Evolutionary conservation across 352 stramenopile species (phyloP).

Genomic region (Pythium grandisporangium): DNA sequence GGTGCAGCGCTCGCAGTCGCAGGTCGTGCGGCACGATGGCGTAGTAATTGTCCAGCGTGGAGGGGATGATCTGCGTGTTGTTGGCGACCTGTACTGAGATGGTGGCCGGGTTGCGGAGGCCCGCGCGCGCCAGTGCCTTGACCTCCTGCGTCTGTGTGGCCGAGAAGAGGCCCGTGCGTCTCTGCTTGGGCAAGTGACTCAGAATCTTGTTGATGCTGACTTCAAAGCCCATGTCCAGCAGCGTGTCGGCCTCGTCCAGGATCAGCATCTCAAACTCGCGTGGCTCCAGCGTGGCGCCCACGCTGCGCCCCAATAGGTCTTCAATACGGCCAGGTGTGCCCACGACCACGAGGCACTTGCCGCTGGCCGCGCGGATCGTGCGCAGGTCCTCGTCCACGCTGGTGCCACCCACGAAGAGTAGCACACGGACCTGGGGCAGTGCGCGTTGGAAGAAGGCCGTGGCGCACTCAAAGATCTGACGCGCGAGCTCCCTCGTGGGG

Average conservation of each 20-base stretch:
- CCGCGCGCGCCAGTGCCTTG: conserved; percentile 91
- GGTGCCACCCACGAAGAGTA: conserved; percentile 89
- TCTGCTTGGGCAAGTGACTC: conserved; percentile 93
- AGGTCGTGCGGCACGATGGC: conserved; percentile 90
- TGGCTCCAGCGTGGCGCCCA: conserved; percentile 70
- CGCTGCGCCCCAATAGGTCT: conserved; percentile 84
- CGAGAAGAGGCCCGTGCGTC: conserved; percentile 90
- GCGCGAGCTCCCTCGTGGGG: conserved; percentile 84
- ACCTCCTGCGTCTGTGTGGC: conserved; percentile 94
- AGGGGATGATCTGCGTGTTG: conserved; percentile 67
- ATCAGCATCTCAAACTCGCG: conserved; percentile 96
- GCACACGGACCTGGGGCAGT: conserved; percentile 52
- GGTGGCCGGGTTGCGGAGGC: conserved; percentile 97
- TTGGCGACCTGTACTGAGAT: conserved; percentile 95
- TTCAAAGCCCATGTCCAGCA: conserved; percentile 98
- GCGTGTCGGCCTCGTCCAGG: conserved; percentile 98
- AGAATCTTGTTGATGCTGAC: conserved; percentile 95
- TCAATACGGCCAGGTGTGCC: conserved; percentile 78
- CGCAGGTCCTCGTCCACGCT: conserved; percentile 80
- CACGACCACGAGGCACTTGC: conserved; percentile 69
- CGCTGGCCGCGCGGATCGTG: conserved; percentile 40
- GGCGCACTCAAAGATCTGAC: conserved; percentile 76
- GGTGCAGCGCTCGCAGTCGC: conserved; percentile 88
- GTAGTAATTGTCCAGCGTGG: conserved; percentile 93
- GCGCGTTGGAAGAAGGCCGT: conserved; percentile 50